Percentiles rank a stretch among this genome's conserved stretches.
phyloP scores from a whole-genome alignment of 164 flowering plant genomes.

The Aristolochia contorta region DNA sequence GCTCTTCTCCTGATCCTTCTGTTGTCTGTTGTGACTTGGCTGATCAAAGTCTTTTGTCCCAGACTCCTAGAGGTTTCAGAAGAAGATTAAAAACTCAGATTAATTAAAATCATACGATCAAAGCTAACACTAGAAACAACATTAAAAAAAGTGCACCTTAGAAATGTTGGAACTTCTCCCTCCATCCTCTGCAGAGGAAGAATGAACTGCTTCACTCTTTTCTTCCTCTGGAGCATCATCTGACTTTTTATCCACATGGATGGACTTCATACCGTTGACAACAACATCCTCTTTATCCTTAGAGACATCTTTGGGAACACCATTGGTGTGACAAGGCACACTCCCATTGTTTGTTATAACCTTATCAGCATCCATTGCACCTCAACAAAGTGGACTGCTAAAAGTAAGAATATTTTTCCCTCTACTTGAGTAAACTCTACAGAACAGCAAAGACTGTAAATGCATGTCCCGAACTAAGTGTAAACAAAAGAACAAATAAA shows the following conservation, averaged over 20 bases:
- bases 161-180: constrained; percentile 21
- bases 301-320: constrained; percentile 18
- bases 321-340: constrained; percentile 30
- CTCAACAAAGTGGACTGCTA: too few relatives aligned
- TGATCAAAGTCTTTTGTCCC: constrained; percentile 17
- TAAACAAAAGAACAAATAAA: too few relatives aligned
- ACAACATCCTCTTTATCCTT: constrained; percentile 16
- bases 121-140: neutral
- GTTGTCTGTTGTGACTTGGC: constrained; percentile 19
- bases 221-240: constrained; percentile 16
- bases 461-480: too few relatives aligned
- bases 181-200: constrained; percentile 11
- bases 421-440: too few relatives aligned
- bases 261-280: constrained; percentile 10
- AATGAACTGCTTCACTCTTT: constrained; percentile 10
- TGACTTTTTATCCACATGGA: constrained; percentile 15
- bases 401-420: too few relatives aligned
- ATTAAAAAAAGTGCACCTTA: constrained; percentile 19
- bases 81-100: neutral
- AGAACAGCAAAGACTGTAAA: too few relatives aligned
- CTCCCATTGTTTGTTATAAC: constrained; percentile 15
- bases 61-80: constrained; percentile 28
- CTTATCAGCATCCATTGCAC: constrained; percentile 36
- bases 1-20: constrained; percentile 26
- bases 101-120: neutral